A percentile compares a stretch with the other conserved stretches of the same genome.
Conservation (phyloP, 2,329 filamentous ascomycete species). For the Xylaria sp. region DNA sequence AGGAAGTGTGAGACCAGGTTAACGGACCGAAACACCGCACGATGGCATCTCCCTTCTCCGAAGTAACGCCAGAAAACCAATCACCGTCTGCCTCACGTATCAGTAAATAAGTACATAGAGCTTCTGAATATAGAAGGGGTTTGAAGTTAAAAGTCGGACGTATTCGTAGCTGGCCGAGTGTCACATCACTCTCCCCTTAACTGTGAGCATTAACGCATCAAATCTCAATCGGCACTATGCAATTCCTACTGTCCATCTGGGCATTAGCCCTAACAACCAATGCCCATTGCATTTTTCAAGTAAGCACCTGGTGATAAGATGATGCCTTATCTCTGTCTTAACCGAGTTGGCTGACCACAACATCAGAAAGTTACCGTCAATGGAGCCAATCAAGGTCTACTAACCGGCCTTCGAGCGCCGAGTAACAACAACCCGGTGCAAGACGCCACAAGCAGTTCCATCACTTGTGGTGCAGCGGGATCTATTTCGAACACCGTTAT, state of each 20-base stretch:
- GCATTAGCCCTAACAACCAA: neutral
- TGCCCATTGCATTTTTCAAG: slow-evolving; percentile 1
- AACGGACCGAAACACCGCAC: neutral
- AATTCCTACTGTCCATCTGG: neutral
- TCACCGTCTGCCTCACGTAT: neutral
- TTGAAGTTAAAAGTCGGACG: neutral
- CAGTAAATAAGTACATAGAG: neutral
- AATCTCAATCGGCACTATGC: neutral
- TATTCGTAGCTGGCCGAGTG: neutral
- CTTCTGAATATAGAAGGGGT: neutral
- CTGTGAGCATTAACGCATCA: neutral
- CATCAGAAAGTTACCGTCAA: neutral
- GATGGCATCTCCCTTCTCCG: neutral
- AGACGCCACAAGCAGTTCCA: neutral
- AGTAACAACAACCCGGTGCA: slow-evolving; percentile 6
- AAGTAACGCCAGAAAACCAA: neutral
- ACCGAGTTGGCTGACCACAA: neutral
- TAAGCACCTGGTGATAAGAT: neutral
- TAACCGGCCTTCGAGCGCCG: neutral
- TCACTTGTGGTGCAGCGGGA: neutral
- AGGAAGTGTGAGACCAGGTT: neutral
- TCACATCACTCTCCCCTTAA: neutral
- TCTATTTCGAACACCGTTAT: neutral
- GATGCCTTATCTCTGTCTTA: neutral
- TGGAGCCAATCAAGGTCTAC: neutral